Evolutionary conservation across 2,329 filamentous ascomycete species (phyloP), one percentile per base, ranked within the genome.

Genomic region (Verticillium zaregamsianum): DNA sequence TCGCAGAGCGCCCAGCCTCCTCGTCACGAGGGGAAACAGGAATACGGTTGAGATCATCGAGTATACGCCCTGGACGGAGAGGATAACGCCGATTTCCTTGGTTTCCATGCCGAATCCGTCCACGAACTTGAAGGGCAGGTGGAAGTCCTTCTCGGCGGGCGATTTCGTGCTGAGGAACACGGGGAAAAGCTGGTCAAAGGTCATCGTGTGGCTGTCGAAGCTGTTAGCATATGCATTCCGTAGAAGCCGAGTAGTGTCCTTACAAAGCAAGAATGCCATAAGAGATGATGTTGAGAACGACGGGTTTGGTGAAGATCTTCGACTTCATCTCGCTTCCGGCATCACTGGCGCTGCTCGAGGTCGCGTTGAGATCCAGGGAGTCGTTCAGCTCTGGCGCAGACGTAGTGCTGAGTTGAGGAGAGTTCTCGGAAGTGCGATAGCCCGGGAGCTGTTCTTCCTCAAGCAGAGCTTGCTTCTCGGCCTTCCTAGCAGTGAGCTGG

Each of bases 211-310:
- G 79, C 93, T 97, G 70, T 49, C 11, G 6, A 64, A 35, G 32
- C 35, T 14, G 15, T 33, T 11, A 55, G 54, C n/a, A 40, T 7
- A 11, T 45, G 15, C 7, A 7, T n/a, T 9, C 6, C 17, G 39
- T 5, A 14, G 61, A 61, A 33, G 39, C 39, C n/a, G 37, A 15
- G 15, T 3, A 66, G 54, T 61, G 57, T 58, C 61, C 92, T 86
- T 84, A 97, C 93, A 96, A 97, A 66, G 94, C 94, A 63, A 98
- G 81, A 69, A 98, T 92, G 55, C 93, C 94, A 72, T 96, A 97
- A 59, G 91, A 92, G 62, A 94, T 78, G 66, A 97, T 96, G 71
- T 93, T 94, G 71, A 96, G 81, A 63, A 96, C 81, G 61, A 98
- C 91, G 58, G 94, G 91, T 71, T 82, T 87, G 14, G 92, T 96